Percentiles rank a stretch among this genome's conserved stretches.
phyloP scores from a whole-genome alignment of 2,329 filamentous ascomycete species.

The Blastomyces parvus region DNA sequence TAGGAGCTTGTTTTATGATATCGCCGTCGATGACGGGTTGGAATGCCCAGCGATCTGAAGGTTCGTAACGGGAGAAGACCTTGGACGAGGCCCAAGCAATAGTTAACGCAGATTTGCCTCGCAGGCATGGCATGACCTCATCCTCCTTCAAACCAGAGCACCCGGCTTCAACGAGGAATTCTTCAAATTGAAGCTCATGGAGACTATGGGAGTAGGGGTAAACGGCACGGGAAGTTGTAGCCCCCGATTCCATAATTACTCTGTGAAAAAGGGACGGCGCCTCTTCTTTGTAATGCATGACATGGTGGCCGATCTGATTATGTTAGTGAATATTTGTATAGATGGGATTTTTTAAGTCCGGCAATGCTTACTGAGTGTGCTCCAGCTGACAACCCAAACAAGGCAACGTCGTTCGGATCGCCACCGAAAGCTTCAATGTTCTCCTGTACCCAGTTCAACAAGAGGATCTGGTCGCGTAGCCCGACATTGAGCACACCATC shows the following conservation, averaged over 20 bases:
- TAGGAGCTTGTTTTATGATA: constrained; percentile 49
- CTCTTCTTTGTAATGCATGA: constrained; percentile 42
- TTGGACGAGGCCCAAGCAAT: constrained; percentile 34
- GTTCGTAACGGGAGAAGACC: constrained; percentile 40
- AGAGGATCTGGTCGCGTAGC: constrained; percentile 29
- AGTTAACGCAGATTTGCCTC: constrained; percentile 28
- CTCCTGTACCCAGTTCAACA: constrained; percentile 27
- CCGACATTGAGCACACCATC: constrained; percentile 43
- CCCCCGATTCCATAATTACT: constrained; percentile 40
- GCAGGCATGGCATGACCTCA: constrained; percentile 35
- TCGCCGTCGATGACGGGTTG: constrained; percentile 59
- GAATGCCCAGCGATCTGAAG: constrained; percentile 48
- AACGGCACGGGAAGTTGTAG: constrained; percentile 40
- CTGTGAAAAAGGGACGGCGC: constrained; percentile 34
- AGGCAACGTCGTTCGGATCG: constrained; percentile 26
- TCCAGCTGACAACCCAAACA: constrained; percentile 34
- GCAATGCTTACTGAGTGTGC: constrained; percentile 44
- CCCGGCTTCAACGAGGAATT: constrained; percentile 31
- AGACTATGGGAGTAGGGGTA: constrained; percentile 33
- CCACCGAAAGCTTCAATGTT: constrained; percentile 25
- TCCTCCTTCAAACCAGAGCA: constrained; percentile 23
- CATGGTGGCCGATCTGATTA: constrained; percentile 56
- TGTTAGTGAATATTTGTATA: not conserved
- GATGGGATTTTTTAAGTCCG: constrained; percentile 9
- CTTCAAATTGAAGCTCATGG: constrained; percentile 38